phyloP scores from a whole-genome alignment of 2,329 filamentous ascomycete species.

The Aureobasidium sp. region DNA sequence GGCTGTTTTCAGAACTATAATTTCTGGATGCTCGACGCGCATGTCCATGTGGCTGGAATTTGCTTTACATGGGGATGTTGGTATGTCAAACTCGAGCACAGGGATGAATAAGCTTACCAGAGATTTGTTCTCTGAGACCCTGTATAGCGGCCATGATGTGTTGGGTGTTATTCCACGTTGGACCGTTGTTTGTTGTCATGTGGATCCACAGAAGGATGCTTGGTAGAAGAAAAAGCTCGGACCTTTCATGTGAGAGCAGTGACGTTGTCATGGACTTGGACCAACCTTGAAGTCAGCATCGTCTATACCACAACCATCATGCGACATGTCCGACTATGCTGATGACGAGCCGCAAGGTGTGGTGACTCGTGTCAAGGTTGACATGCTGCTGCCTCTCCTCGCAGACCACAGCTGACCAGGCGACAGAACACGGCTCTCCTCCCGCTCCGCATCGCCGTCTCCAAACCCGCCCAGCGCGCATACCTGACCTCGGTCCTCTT shows the following conservation, averaged over 20 bases:
- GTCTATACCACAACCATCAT: background rate
- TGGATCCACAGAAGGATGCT: too few relatives aligned
- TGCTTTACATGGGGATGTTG: too few relatives aligned
- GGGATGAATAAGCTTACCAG: too few relatives aligned
- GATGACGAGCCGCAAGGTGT: conserved; percentile 8
- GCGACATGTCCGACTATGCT: conserved; percentile 11
- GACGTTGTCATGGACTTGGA: background rate
- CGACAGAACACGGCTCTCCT: conserved; percentile 44
- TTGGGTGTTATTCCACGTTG: too few relatives aligned
- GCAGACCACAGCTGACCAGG: background rate
- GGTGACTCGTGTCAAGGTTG: background rate
- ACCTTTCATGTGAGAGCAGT: conserved; percentile 9
- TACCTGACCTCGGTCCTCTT: conserved; percentile 55
- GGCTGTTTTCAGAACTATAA: background rate
- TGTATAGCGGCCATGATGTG: too few relatives aligned
- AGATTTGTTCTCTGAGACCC: too few relatives aligned
- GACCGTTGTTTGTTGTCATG: too few relatives aligned
- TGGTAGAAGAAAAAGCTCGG: background rate
- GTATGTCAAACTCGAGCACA: too few relatives aligned
- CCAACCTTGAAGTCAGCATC: background rate
- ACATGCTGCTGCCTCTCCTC: background rate
- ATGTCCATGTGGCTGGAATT: too few relatives aligned
- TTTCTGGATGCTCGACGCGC: background rate
- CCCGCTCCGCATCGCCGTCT: conserved; percentile 49
- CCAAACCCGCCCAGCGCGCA: conserved; percentile 53